Base-by-base conservation (phyloP, 257 asterid genomes). In the Solanum sejunctum region DNA sequence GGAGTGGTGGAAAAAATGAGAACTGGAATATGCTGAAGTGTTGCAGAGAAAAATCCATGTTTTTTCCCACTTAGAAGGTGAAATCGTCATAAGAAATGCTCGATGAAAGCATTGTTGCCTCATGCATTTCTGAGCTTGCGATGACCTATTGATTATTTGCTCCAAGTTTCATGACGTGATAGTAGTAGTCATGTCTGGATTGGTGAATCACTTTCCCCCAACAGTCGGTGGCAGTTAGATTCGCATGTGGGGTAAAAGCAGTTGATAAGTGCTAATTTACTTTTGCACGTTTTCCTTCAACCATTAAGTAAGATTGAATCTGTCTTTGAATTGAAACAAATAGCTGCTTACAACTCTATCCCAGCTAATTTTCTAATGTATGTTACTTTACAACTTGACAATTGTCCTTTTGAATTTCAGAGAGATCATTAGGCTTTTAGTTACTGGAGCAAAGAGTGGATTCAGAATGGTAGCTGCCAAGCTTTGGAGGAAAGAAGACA, bases 401-500 rank as follows among this genome's bases (percentile, higher is more conserved):
- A 36, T 85, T 52, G 70, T 5, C 41, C 16, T 73, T 72, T 52
- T 73, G 77, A 82, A 77, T 56, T 89, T 89, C 94, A 96, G 99
- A 81, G 98, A 93, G 90, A 92, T 96, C 86, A 90, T 91, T 54
- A 89, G 92, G 21, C 79, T 92, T 60, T 83, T 91, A 77, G 89
- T 91, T 84, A 83, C 93, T 80, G 88, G 87, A 58, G 92, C 94
- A 72, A 95, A 92, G 91, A 91, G 93, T 17, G 95, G 97, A 61
- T 86, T 91, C 52, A 91, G 88, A 83, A 86, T 86, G 52, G 81
- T 93, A 84, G 96, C 92, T 72, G 90, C 95, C 69, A 95, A 90
- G 92, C 89, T 96, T 47, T 91, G 98, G 99, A 92, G 84, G 81
- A 88, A 91, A 67, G 95, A 92, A 51, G 97, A 90, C 54, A 93